Conservation (phyloP, 441 rosid species). For the Jatropha multifida region DNA sequence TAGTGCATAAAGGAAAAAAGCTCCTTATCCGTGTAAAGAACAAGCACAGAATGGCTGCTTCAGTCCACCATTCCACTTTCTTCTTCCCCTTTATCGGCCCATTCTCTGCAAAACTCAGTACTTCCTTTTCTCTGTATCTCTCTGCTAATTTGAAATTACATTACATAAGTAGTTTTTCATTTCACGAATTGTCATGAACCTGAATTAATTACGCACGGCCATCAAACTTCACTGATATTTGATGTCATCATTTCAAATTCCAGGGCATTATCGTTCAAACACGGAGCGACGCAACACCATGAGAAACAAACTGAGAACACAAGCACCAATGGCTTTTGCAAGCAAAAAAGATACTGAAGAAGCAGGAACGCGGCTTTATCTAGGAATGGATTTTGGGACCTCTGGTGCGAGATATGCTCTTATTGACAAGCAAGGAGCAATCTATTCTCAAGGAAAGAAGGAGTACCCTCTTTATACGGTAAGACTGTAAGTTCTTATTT, state of each 20-base stretch:
- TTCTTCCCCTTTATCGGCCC: constrained; percentile 5
- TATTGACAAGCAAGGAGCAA: constrained; percentile 62
- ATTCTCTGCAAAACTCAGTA: constrained; percentile 23
- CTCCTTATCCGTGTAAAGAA: constrained; percentile 21
- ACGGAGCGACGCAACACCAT: not conserved
- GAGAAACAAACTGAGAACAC: constrained; percentile 17
- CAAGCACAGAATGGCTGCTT: constrained; percentile 16
- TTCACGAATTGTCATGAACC: not conserved
- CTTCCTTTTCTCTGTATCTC: not conserved
- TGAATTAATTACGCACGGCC: not conserved
- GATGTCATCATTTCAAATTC: not conserved
- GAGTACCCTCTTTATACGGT: constrained; percentile 63
- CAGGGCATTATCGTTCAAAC: constrained; percentile 36
- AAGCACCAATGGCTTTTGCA: constrained; percentile 30
- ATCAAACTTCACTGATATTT: not conserved
- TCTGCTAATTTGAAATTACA: not conserved
- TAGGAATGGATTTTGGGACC: constrained; percentile 96
- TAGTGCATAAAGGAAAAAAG: not conserved
- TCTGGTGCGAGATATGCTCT: constrained; percentile 86
- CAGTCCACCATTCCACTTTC: constrained; percentile 11
- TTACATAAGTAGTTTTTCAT: too few relatives aligned
- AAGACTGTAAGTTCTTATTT: not conserved
- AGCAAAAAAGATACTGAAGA: constrained; percentile 20
- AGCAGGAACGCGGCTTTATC: constrained; percentile 49
- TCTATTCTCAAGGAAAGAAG: constrained; percentile 65